Evolutionary conservation across 2,329 filamentous ascomycete genomes (phyloP).

Genomic region (Beauveria asiatica): DNA sequence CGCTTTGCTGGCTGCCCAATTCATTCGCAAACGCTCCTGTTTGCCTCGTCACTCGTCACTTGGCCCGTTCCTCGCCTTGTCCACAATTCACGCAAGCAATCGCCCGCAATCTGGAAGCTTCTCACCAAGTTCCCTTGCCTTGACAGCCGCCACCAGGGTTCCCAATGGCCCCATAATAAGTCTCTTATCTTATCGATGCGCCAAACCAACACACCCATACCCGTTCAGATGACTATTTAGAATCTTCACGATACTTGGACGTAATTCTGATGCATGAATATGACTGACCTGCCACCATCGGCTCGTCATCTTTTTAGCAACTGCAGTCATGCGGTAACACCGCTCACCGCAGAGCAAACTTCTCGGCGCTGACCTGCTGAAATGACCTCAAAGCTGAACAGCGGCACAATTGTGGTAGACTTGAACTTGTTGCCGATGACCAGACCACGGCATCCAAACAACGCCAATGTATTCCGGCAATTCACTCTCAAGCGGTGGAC

Average conservation of each 20-base stretch:
- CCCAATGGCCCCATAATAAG: background rate
- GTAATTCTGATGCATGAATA: too few species aligned
- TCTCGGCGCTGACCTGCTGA: background rate
- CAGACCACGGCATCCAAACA: background rate
- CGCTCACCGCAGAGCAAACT: too few species aligned
- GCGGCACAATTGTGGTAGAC: background rate
- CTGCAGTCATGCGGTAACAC: too few species aligned
- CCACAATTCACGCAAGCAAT: background rate
- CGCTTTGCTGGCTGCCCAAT: background rate
- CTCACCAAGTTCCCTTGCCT: background rate
- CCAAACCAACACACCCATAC: background rate
- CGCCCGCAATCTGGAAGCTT: slow-evolving; percentile 2
- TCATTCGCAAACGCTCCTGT: background rate
- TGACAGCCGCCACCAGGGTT: slow-evolving; percentile 6
- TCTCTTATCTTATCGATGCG: background rate
- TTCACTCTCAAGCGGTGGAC: too few species aligned
- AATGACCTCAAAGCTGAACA: background rate
- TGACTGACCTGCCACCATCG: too few species aligned
- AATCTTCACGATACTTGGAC: background rate
- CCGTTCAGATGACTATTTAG: background rate
- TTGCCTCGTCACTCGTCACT: background rate
- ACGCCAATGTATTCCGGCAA: background rate
- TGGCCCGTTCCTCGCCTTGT: too few species aligned
- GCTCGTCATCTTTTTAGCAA: too few species aligned
- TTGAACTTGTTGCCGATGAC: background rate